Base-by-base conservation (phyloP, 768 basidiomycete genomes). In the Rhodotorula sphaerocarpa region DNA sequence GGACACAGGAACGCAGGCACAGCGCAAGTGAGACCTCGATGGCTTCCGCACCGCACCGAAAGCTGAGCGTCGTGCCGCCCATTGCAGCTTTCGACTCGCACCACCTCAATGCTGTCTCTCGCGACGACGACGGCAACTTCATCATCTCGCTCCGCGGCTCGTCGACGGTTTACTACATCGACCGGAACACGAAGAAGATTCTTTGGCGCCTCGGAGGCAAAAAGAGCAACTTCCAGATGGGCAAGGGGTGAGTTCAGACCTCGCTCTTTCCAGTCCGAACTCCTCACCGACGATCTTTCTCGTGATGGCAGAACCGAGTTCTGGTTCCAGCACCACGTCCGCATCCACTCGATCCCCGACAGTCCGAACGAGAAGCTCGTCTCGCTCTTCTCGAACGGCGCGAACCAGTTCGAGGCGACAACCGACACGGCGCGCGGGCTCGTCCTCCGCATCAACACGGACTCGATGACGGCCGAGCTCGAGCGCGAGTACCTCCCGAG, bases 41-140 rank as follows among this genome's bases (percentile, higher is more conserved):
- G 11, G 25, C 34, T 6, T 41, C 25, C 18, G 34, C 27, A n/a
- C 16, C 25, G 11, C n/a, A 7, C 9, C 11, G 25, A 12, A 39
- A 1, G 0, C 34, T 52, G 1, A 23, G n/a, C 27, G 20, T 15
- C 20, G 7, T 23, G 33, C 33, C 34, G 3, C n/a, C 11, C 6
- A 36, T 27, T 9, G 16, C 41, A 53, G 52, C 52, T 31, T 72
- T 56, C 31, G 55, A 56, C 31, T 20, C 43, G 1, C 47, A 70
- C 44, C 72, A 73, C 52, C 65, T 74, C 57, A 74, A 74, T 55
- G 66, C 70, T 23, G 51, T 70, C 21, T 70, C 70, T 12, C 69
- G 69, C 36, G 70, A 73, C 41, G 47, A 45, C 15, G 28, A 46
- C 14, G 73, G 73, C 34, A 71, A 74, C 59, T 74, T 67, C 57